Base-by-base conservation (phyloP, 805 yeast species). In the Saccharomycopsis sp. region DNA sequence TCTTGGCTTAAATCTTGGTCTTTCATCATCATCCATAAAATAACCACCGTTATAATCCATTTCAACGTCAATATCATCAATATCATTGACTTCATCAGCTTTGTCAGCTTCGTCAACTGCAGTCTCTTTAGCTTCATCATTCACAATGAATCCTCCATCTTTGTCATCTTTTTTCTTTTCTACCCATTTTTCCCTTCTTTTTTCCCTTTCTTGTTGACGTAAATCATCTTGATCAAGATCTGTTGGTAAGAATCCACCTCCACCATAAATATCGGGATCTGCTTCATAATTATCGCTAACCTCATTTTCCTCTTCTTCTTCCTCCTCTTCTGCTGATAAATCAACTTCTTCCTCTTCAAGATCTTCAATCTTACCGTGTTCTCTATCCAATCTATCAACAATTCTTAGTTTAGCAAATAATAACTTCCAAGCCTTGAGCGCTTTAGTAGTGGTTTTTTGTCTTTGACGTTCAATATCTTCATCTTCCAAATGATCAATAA, bases 351-450 rank as follows among this genome's bases (percentile, higher is more conserved):
- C 25, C 27, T 41, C 44, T 9, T 45, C 47, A 14, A 30, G 35
- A 3, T 51, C 56, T 6, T 48, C 57, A 3, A 71, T 49, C 19
- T 48, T 51, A 3, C 83, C 82, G 51, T 75, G 81, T 19, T 60
- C 60, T 28, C 44, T 49, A 41, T 70, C 63, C 47, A 76, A 61
- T 34, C 81, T 52, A 9, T 58, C 61, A 32, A 57, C 56, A 23
- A 76, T 72, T 37, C 71, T 56, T 28, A 76, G 55, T 40, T 69
- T 74, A 5, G 72, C 61, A 43, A 76, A 56, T 43, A 74, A 61
- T 36, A 64, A 60, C 44, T 64, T 70, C 83, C 81, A 76, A 26
- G 66, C 65, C 34, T 65, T 58, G 44, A 75, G 57, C 2, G 81
- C 73, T 15, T 64, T 64, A 29, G 71, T 50, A 44, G 76, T 79